These are phyloP conservation scores for Barnettozyma hawaiiensis DNA, from an alignment of 1,139 yeast genomes.

Conservation along the genomic window DNA sequence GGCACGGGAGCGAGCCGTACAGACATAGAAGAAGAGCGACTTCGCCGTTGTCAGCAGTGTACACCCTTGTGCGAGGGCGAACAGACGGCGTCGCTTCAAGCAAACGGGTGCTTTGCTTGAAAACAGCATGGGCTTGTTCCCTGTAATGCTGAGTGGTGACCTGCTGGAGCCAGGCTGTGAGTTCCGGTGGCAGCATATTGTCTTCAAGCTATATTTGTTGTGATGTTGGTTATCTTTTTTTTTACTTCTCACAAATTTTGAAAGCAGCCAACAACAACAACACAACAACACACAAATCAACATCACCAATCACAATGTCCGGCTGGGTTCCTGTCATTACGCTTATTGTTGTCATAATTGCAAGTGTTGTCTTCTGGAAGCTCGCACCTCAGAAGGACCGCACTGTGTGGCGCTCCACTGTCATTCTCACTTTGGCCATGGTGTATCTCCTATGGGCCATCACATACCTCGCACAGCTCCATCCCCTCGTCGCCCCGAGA, in stretches of 20 bases:
- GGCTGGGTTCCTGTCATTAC: constrained; percentile 74
- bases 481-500: constrained; percentile 77
- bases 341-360: constrained; percentile 51
- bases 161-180: constrained; percentile 44
- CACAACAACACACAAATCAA: background rate
- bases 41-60: constrained; percentile 54
- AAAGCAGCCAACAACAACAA: constrained; percentile 1
- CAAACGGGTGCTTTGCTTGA: constrained; percentile 55
- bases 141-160: constrained; percentile 30
- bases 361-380: constrained; percentile 53
- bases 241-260: background rate
- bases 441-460: constrained; percentile 94
- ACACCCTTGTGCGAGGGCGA: constrained; percentile 66
- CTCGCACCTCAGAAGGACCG: constrained; percentile 46
- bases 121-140: constrained; percentile 31
- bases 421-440: constrained; percentile 77
- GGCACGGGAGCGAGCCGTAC: constrained; percentile 48
- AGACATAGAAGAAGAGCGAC: constrained; percentile 58
- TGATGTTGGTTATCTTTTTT: background rate
- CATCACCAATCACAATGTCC: constrained; percentile 4
- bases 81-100: constrained; percentile 47
- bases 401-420: constrained; percentile 88
- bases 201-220: background rate
- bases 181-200: constrained; percentile 34
- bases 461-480: constrained; percentile 69